Evolutionary conservation across 352 stramenopile species (phyloP), one percentile per base, ranked within the genome.

Genomic region (Pilasporangium apinafurcum): DNA sequence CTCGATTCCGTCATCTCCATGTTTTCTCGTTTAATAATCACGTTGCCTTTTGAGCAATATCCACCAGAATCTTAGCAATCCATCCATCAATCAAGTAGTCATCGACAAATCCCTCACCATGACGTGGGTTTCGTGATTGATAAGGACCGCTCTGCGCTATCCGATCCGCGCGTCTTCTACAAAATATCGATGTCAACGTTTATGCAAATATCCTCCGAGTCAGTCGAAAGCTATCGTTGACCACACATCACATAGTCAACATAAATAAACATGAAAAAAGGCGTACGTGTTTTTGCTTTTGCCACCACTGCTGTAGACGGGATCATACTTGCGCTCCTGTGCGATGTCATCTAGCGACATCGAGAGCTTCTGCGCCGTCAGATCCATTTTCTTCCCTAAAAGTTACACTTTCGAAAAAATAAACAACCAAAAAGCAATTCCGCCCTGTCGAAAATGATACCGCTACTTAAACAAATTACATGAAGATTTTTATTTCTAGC

Each of bases 311-410:
- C 40, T 26, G 30, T 37, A 28, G 34, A 31, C 18, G 7, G 27
- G 40, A 3, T 71, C 51, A 22, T 44, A 42, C 51, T 81, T 69
- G 53, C 62, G 59, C 58, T 85, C 64, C 37, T 79, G 46, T 16
- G 61, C 63, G 48, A 85, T 89, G 34, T 83, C 53, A 21, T 83
- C 76, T 40, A 86, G 59, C 37, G 69, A 68, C 76, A 86, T 89
- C 47, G 75, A 62, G 30, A 86, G 62, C 56, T 82, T 83, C 59
- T 86, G 84, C 56, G 81, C 67, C 34, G 68, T 66, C 30, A 62
- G 54, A 44, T 74, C 66, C 28, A 52, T 56, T 41, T 2, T 37
- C 32, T 5, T 13, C 21, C 32, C 18, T 5, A n/a, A n/a, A n/a
- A n/a, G n/a, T n/a, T n/a, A n/a, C n/a, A n/a, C n/a, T n/a, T n/a